Base-by-base conservation (phyloP, 345 rosid species). In the Eucalyptus erythrocorys region DNA sequence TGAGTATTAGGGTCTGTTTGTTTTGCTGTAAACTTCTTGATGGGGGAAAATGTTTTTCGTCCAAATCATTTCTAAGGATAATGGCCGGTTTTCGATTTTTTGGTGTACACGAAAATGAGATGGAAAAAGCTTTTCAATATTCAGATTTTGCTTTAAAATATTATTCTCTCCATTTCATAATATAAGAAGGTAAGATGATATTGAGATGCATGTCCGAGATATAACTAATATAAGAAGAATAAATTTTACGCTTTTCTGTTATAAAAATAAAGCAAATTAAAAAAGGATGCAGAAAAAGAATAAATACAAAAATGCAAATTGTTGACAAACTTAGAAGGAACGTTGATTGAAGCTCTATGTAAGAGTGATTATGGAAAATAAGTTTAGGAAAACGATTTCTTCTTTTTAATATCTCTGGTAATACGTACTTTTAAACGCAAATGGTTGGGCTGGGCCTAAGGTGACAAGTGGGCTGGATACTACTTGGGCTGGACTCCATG, bases 1-100 rank as follows among this genome's bases (percentile, higher is more conserved):
- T 12, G 40, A 14, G 76, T n/a, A 13, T 64, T n/a, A 13, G 76
- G 68, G 32, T 59, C 0, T 27, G 68, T 68, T 68, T 68, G 80
- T 34, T 68, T 68, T 0, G 0, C 13, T 1, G 6, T 34, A 0
- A 34, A 34, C 43, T 68, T 68, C 7, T 34, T 68, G 24, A 68
- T 3, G 4, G 26, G 40, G 43, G 81, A 34, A 68, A 59, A 59
- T 1, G 34, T 59, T 59, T 27, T 27, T 59, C 0, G 4, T 13
- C 9, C 32, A 59, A 59, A 27, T 30, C 68, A 27, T 27, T 11
- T 59, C 16, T 30, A 59, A 27, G 32, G 68, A 27, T 27, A 59
- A 59, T 59, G 4, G 15, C 32, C 0, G 3, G n/a, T 5, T 0
- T 59, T 27, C 32, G 8, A 30, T 27, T 59, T 59, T 27, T 59